Evolutionary conservation across 1,284 basidiomycete species (phyloP).

Genomic region (Porogramme epimiltina): DNA sequence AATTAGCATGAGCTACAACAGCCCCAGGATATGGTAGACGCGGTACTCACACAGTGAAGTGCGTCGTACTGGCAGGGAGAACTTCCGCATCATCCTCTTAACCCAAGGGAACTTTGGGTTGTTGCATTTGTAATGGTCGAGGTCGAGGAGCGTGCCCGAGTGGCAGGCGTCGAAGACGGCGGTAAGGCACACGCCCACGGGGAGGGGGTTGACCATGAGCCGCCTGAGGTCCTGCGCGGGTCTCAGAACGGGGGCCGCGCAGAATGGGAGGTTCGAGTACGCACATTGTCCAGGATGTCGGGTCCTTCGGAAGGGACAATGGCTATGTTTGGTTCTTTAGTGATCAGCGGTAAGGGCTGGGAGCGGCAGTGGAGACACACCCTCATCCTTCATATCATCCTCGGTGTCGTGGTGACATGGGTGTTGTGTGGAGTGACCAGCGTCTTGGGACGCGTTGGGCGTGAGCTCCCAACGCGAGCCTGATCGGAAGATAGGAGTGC

Average conservation of each 20-base stretch:
- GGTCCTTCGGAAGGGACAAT: constrained; percentile 16
- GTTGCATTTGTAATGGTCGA: constrained; percentile 43
- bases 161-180: constrained; percentile 51
- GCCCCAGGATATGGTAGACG: too few relatives aligned
- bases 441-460: background rate
- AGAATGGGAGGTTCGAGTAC: constrained; percentile 12
- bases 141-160: constrained; percentile 46
- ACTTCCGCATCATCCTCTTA: too few relatives aligned
- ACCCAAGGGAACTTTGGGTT: constrained; percentile 28
- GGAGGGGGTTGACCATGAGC: constrained; percentile 40
- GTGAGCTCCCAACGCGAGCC: background rate
- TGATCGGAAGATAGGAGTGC: background rate
- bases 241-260: background rate
- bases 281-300: constrained; percentile 38
- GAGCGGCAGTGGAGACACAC: constrained; percentile 29
- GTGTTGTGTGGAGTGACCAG: constrained; percentile 10
- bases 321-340: constrained; percentile 4
- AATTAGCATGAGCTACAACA: too few relatives aligned
- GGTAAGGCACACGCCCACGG: constrained; percentile 41
- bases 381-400: constrained; percentile 33
- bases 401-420: constrained; percentile 7
- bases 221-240: constrained; percentile 34
- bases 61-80: too few relatives aligned
- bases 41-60: too few relatives aligned
- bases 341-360: constrained; percentile 1